Evolutionary conservation across 1,284 basidiomycete species (phyloP).

Genomic region (Trichosporon coremiiforme): DNA sequence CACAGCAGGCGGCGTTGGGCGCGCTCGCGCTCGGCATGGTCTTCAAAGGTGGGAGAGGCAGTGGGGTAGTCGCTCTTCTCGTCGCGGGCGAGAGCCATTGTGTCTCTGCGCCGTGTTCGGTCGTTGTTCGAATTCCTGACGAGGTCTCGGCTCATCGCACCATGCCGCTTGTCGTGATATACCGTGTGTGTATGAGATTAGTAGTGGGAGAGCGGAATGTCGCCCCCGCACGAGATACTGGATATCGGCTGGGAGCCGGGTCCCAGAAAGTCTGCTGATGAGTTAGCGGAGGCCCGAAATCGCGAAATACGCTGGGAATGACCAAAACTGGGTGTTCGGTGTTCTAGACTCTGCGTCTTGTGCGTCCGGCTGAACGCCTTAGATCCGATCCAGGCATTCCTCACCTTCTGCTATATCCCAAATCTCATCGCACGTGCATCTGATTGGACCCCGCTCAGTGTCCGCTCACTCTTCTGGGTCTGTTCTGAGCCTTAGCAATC

Average conservation of each 20-base stretch:
- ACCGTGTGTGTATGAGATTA: not conserved
- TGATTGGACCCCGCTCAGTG: not conserved
- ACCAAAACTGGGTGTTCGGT: not conserved
- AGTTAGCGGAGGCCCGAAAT: slow-evolving; percentile 1
- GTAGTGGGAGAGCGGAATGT: not conserved
- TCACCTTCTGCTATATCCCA: not conserved
- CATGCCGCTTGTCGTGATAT: not conserved
- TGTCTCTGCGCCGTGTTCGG: not conserved
- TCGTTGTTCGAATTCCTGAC: not conserved
- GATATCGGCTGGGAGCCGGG: not conserved
- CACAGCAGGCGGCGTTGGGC: slow-evolving; percentile 36
- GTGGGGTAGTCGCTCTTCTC: not conserved
- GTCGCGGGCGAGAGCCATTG: not conserved
- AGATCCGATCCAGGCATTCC: slow-evolving; percentile 2
- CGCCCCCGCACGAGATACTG: not conserved
- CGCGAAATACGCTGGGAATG: slow-evolving; percentile 5
- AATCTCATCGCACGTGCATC: not conserved
- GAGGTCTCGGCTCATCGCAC: not conserved
- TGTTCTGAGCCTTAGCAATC: not conserved
- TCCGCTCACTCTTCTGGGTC: not conserved
- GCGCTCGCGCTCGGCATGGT: not conserved
- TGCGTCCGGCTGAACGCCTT: not conserved
- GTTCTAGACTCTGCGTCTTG: not conserved
- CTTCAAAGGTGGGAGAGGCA: not conserved
- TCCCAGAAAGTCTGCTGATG: not conserved